phyloP scores from a whole-genome alignment of 305 asterid species.

The Withania somnifera region DNA sequence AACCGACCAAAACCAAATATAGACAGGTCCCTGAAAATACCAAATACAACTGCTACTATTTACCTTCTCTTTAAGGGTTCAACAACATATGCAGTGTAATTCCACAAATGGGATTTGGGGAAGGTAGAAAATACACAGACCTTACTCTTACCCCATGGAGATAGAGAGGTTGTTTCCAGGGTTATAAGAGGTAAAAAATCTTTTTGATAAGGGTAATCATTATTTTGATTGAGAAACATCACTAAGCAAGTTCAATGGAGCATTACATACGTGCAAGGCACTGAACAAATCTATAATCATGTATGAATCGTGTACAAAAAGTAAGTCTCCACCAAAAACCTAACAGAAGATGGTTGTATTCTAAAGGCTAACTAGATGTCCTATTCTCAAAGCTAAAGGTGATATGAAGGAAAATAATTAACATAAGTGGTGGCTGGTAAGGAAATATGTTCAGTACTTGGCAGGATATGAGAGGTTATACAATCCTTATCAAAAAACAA shows the following conservation, averaged over 20 bases:
- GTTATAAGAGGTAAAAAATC: not conserved
- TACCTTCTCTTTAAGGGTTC: not conserved
- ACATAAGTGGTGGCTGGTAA: not conserved
- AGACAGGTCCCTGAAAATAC: not conserved
- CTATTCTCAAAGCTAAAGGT: not conserved
- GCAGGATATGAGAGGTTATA: not conserved
- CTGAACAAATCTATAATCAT: not conserved
- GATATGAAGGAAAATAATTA: not conserved
- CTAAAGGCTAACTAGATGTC: not conserved
- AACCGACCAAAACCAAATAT: not conserved
- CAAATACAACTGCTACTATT: too few relatives aligned
- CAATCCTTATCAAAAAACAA: too few relatives aligned
- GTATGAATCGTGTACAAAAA: not conserved
- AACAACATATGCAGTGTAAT: too few relatives aligned
- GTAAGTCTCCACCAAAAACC: not conserved
- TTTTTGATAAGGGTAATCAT: not conserved
- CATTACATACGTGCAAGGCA: not conserved
- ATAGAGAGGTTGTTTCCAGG: too few relatives aligned
- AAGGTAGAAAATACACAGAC: too few relatives aligned
- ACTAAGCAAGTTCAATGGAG: not conserved
- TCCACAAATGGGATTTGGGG: too few relatives aligned
- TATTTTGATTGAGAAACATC: not conserved
- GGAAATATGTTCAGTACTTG: not conserved
- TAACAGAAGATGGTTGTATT: not conserved
- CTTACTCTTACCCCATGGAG: too few relatives aligned